Evolutionary conservation across 75 land plant species (phyloP).

Genomic region (Selaginella tamariscina): DNA sequence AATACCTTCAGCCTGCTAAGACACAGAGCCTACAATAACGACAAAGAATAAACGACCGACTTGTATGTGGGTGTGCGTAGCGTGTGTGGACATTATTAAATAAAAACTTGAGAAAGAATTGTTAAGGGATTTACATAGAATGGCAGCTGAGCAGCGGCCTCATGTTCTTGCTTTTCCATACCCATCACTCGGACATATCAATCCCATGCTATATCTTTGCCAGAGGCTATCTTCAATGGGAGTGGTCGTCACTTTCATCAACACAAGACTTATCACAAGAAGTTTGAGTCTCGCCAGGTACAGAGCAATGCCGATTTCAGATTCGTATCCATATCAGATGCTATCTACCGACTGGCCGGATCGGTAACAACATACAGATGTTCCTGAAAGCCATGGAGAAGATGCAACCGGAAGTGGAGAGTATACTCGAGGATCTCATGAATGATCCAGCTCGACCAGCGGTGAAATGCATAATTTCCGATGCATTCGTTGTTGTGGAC

Average conservation of each 20-base stretch:
- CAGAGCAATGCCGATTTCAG: neutral
- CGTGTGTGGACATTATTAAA: too few species aligned
- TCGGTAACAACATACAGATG: neutral
- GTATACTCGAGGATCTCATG: neutral
- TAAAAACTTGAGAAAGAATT: neutral
- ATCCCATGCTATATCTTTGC: constrained; percentile 1
- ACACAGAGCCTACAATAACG: too few species aligned
- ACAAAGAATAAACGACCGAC: too few species aligned
- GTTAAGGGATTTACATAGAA: neutral
- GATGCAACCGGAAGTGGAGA: neutral
- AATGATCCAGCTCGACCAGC: neutral
- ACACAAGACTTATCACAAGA: neutral
- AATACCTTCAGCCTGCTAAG: too few species aligned
- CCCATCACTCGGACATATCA: neutral
- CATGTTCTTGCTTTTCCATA: constrained; percentile 6
- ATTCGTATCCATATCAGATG: neutral
- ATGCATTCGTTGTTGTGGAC: neutral
- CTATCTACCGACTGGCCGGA: neutral
- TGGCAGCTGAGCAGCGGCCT: too few species aligned
- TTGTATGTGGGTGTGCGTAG: too few species aligned
- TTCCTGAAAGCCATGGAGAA: neutral
- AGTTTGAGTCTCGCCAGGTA: neutral
- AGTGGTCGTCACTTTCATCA: neutral
- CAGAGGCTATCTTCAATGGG: neutral
- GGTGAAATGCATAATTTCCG: neutral